Base-by-base conservation (phyloP, 768 basidiomycete species). In the Amanita pseudoporphyria region DNA sequence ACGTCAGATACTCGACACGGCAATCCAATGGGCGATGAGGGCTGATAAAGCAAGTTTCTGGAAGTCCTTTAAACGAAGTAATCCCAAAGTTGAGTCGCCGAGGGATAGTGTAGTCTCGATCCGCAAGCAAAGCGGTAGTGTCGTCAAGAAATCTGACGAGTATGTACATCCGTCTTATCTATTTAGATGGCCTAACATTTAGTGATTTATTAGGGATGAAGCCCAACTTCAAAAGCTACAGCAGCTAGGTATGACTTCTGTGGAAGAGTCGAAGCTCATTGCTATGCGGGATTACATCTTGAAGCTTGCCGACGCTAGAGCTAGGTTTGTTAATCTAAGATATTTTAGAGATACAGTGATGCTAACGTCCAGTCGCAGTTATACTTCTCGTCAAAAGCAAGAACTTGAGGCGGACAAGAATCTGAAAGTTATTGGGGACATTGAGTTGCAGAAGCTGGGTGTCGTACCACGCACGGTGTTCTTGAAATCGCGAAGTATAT, bases 391-490 rank as follows among this genome's bases (percentile, higher is more conserved):
- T 16, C 55, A 81, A 28, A 79, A 68, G 48, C 64, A 72, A 19
- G 85, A 89, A 52, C 74, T 71, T 32, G 84, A 86, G 55, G 64
- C 76, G 0, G 82, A 81, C 16, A 76, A 75, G 57, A 76, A 72
- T 51, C 70, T 89, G 19, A 84, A 79, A 60, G 71, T 78, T 4
- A 76, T 72, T 7, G 78, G 77, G 16, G 78, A 84, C 43, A 72
- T 91, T 30, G 86, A 90, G 52, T 74, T 99, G 35, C 86, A 85
- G 57, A 91, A 89, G 58, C 79, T 97, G 3, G 84, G 85, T 1
- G 84, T 94, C 4, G 87, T 93, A 0, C 91, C 92, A 10, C 90
- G 89, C 52, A 96, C 91, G 0, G 82, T 96, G 16, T 96, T 97
- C 64, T 69, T 96, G 56, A 87, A 77, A 57, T 60, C 76, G n/a